A percentile compares a stretch with the other conserved stretches of the same genome.
phyloP scores from a whole-genome alignment of 106 monocot species.

The Amphibolis antarctica region DNA sequence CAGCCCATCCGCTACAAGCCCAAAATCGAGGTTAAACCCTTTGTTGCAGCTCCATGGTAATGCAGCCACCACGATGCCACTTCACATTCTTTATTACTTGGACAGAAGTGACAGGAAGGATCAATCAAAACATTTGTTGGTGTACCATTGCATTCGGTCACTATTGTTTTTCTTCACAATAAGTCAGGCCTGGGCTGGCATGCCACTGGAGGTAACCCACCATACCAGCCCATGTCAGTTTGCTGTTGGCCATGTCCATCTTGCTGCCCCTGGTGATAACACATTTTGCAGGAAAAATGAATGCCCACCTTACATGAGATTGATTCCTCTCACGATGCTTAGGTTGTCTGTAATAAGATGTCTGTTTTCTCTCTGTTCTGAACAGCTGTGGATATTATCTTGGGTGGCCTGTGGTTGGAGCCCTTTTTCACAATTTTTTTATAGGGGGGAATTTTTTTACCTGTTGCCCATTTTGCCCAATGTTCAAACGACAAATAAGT shows the following conservation, averaged over 20 bases:
- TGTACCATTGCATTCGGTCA: slow-evolving; percentile 1
- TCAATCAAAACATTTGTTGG: neutral
- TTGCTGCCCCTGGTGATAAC: no score
- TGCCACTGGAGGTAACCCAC: neutral
- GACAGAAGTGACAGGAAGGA: neutral
- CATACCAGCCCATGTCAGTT: neutral
- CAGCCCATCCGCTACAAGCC: neutral
- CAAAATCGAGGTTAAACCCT: neutral
- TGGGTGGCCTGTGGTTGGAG: no score
- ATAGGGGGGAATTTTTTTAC: no score
- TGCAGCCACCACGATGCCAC: neutral
- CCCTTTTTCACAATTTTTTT: no score
- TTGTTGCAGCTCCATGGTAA: neutral
- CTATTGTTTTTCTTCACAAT: slow-evolving; percentile 9
- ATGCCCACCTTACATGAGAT: neutral
- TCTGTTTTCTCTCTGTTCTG: slow-evolving; percentile 1
- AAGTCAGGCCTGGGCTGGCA: neutral
- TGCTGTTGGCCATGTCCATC: neutral
- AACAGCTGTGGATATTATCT: neutral
- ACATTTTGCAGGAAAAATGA: neutral
- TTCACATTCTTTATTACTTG: slow-evolving; percentile 16
- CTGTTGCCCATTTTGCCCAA: no score
- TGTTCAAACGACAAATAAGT: no score
- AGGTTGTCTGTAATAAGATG: slow-evolving; percentile 8
- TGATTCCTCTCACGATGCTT: neutral